These are phyloP conservation scores for Cruciata laevipes DNA, from an alignment of 257 asterid genomes.

Conservation along the genomic window DNA sequence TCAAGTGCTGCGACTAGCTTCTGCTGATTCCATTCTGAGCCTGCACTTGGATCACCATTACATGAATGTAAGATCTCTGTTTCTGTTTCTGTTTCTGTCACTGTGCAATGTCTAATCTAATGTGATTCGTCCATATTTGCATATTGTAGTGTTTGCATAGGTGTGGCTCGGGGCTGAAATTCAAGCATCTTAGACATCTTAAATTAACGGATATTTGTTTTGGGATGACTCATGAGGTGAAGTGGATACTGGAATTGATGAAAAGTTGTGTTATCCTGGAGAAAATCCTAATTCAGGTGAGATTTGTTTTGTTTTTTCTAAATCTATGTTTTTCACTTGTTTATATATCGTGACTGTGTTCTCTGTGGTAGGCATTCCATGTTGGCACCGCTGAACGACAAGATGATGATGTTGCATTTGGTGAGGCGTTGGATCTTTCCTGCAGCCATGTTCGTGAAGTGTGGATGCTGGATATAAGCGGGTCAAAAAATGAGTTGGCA, in stretches of 20 bases:
- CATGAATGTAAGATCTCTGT: not conserved
- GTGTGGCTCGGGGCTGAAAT: not conserved
- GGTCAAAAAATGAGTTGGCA: not conserved
- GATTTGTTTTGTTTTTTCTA: too few relatives aligned
- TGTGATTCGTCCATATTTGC: not conserved
- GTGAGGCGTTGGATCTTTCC: too few relatives aligned
- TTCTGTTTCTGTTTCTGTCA: not conserved
- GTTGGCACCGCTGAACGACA: too few relatives aligned
- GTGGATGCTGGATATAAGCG: not conserved
- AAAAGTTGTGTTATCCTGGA: too few relatives aligned
- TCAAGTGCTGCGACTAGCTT: not conserved
- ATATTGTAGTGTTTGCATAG: not conserved
- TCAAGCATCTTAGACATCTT: not conserved
- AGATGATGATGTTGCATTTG: too few relatives aligned
- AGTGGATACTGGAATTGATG: too few relatives aligned
- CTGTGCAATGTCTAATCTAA: not conserved
- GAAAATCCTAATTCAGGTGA: too few relatives aligned
- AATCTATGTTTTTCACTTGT: too few relatives aligned
- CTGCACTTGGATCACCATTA: constrained; percentile 1
- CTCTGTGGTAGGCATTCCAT: too few relatives aligned
- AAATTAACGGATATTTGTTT: too few relatives aligned
- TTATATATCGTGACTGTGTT: too few relatives aligned
- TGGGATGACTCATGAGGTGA: not conserved
- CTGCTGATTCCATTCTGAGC: not conserved
- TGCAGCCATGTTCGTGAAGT: not conserved